Evolutionary conservation across 495 filamentous ascomycete genomes (phyloP).

Genomic region (Talaromyces ruber): DNA sequence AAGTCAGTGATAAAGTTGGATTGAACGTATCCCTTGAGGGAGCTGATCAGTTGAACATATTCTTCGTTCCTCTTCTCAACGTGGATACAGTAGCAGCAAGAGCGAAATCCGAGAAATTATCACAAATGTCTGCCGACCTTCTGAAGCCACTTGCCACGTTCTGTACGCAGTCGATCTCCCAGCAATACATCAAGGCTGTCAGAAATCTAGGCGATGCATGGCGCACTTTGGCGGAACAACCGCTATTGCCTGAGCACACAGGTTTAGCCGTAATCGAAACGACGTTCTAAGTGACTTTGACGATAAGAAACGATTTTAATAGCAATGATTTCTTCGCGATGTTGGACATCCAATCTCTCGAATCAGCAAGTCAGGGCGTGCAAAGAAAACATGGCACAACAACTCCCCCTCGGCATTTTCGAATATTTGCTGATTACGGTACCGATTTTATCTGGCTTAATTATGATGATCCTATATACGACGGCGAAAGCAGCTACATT

Average conservation of each 20-base stretch:
- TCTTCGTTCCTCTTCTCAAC: background rate
- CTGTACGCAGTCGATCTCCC: conserved; percentile 10
- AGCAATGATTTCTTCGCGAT: conserved; percentile 1
- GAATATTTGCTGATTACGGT: conserved; percentile 15
- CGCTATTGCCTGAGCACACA: background rate
- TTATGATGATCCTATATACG: conserved; percentile 1
- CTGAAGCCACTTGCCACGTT: conserved; percentile 13
- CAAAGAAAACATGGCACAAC: background rate
- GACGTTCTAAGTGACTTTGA: conserved; percentile 12
- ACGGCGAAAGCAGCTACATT: conserved; percentile 1
- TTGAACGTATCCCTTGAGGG: no score
- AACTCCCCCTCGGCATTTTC: conserved; percentile 8
- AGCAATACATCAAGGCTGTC: conserved; percentile 11
- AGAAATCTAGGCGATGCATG: conserved; percentile 13
- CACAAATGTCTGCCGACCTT: conserved; percentile 10
- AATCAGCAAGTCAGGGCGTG: background rate
- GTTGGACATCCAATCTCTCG: background rate
- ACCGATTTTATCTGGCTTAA: conserved; percentile 15
- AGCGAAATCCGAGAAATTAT: no score
- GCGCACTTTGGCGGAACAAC: conserved; percentile 8
- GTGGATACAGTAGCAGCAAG: no score
- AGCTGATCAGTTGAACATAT: no score
- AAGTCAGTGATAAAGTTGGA: no score
- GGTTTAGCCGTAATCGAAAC: conserved; percentile 10
- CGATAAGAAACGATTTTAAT: conserved; percentile 1